Conservation (phyloP, 1,139 yeast genomes). For the Trichomonascaceae sp. region DNA sequence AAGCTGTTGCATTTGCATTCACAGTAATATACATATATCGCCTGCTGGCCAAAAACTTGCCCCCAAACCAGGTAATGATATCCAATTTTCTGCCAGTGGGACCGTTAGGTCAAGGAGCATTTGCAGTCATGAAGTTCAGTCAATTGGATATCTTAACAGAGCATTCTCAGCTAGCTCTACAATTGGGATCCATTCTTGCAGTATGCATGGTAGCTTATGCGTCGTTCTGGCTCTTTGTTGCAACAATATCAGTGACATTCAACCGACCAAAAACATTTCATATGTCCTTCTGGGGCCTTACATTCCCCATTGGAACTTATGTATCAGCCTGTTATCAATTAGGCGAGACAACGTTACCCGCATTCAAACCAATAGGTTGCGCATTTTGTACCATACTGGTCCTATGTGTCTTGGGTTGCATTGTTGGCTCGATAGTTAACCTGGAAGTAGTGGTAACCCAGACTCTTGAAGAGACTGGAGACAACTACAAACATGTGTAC, state of each 20-base stretch:
- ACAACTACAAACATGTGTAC: not conserved
- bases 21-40: constrained; percentile 55
- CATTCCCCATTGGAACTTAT: constrained; percentile 89
- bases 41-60: constrained; percentile 53
- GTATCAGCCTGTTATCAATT: constrained; percentile 53
- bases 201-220: constrained; percentile 56
- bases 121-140: constrained; percentile 53
- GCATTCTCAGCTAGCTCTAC: not conserved
- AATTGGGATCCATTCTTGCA: constrained; percentile 28
- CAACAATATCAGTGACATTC: constrained; percentile 32
- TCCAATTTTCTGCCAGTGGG: constrained; percentile 60
- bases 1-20: constrained; percentile 52
- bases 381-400: constrained; percentile 50
- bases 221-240: constrained; percentile 54
- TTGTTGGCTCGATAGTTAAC: constrained; percentile 16
- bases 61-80: constrained; percentile 44
- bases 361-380: constrained; percentile 56
- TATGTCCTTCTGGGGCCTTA: constrained; percentile 76
- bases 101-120: constrained; percentile 77
- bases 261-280: constrained; percentile 41
- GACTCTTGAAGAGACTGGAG: constrained; percentile 10
- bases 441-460: constrained; percentile 7
- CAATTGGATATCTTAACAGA: not conserved
- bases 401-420: constrained; percentile 36
- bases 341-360: constrained; percentile 42